Conservation (phyloP, 768 basidiomycete genomes). For the Tylopilus felleus region DNA sequence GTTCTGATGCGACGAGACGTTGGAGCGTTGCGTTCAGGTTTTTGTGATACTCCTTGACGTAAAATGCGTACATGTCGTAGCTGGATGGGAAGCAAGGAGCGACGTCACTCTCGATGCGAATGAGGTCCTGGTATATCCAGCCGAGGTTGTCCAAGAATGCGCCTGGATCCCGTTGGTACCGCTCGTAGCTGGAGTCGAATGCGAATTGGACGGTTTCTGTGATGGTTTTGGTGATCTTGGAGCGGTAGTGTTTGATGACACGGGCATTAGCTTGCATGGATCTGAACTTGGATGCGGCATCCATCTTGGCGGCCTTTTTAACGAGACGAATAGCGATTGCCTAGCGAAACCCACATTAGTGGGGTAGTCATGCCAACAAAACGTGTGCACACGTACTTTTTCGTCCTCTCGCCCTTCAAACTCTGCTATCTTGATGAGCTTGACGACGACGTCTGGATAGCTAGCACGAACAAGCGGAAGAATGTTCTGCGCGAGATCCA, state of each 20-base stretch:
- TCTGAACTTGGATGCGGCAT: constrained; percentile 89
- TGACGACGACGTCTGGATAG: constrained; percentile 82
- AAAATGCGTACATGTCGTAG: constrained; percentile 84
- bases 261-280: constrained; percentile 93
- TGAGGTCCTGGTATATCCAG: constrained; percentile 95
- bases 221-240: constrained; percentile 81
- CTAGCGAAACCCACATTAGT: constrained; percentile 40
- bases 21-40: constrained; percentile 72
- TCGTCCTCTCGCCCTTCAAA: constrained; percentile 92
- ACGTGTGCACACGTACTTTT: constrained; percentile 53
- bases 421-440: constrained; percentile 90
- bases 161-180: constrained; percentile 59
- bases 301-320: constrained; percentile 89
- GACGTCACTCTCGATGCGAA: constrained; percentile 87
- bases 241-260: constrained; percentile 91
- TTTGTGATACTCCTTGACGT: constrained; percentile 88
- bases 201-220: constrained; percentile 67
- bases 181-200: constrained; percentile 66
- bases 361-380: not conserved
- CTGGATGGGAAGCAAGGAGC: constrained; percentile 88
- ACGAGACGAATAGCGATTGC: constrained; percentile 92
- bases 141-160: constrained; percentile 73
- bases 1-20: constrained; percentile 63
- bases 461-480: constrained; percentile 77
- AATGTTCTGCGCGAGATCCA: constrained; percentile 73